Conservation (phyloP, 371 early-diverging fungal species). For the Circinella minor region DNA sequence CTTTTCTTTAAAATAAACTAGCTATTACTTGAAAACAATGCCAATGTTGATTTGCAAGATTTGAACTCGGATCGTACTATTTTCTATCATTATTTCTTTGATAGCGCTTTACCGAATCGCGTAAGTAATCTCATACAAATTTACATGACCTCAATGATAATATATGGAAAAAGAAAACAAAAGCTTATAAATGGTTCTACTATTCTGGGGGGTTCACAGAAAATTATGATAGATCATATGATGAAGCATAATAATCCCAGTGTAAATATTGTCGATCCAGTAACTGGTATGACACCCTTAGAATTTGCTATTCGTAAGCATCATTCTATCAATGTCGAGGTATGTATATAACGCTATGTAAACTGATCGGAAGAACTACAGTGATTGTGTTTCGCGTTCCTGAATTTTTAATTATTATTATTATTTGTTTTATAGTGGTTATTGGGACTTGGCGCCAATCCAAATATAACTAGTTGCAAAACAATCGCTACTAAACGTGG, state of each 20-base stretch:
- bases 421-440: constrained; percentile 28
- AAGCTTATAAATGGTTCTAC: too few relatives aligned
- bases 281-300: constrained; percentile 54
- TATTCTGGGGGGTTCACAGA: background rate
- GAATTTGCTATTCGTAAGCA: constrained; percentile 50
- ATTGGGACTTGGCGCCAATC: constrained; percentile 43
- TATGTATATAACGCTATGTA: constrained; percentile 13
- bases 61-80: constrained; percentile 31
- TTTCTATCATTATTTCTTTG: constrained; percentile 51
- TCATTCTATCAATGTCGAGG: constrained; percentile 36
- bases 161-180: too few relatives aligned
- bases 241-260: constrained; percentile 21
- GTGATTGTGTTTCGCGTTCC: too few relatives aligned
- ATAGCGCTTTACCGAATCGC: background rate
- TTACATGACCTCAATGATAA: background rate
- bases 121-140: background rate
- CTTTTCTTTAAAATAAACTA: constrained; percentile 14
- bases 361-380: too few relatives aligned
- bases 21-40: constrained; percentile 37
- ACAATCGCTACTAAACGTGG: constrained; percentile 15
- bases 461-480: constrained; percentile 39
- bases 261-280: constrained; percentile 38
- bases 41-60: constrained; percentile 41
- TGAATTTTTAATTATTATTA: too few relatives aligned
- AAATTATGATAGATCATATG: constrained; percentile 1